These are phyloP conservation scores for Aspergillus sergii DNA, from an alignment of 2,329 filamentous ascomycete species.

Conservation along the genomic window DNA sequence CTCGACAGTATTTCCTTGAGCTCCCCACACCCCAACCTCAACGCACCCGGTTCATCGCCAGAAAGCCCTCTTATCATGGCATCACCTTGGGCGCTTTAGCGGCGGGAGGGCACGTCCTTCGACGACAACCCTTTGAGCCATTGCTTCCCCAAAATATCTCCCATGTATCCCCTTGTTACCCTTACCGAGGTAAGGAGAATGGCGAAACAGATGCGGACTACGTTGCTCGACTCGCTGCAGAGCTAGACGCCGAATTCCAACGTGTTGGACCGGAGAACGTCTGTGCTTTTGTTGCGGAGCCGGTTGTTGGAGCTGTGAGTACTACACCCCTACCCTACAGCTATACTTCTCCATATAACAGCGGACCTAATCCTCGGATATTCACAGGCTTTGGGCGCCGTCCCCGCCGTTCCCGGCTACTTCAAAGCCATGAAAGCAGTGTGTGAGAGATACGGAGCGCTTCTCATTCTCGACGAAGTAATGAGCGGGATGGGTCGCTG, in stretches of 20 bases:
- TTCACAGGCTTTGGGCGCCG: constrained; percentile 65
- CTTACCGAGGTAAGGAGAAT: constrained; percentile 59
- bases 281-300: constrained; percentile 73
- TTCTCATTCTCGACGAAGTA: constrained; percentile 79
- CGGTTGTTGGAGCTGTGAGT: constrained; percentile 69
- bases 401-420: constrained; percentile 68
- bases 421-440: constrained; percentile 67
- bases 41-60: constrained; percentile 64
- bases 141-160: constrained; percentile 60
- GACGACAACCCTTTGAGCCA: constrained; percentile 64
- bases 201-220: constrained; percentile 62
- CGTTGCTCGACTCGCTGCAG: constrained; percentile 60
- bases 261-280: constrained; percentile 66
- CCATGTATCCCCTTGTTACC: constrained; percentile 67
- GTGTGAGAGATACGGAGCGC: constrained; percentile 70
- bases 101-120: constrained; percentile 62
- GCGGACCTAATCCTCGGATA: background rate
- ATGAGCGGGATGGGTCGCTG: constrained; percentile 67
- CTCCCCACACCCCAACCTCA: constrained; percentile 54
- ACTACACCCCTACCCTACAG: background rate
- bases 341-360: background rate
- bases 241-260: constrained; percentile 69
- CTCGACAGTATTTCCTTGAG: constrained; percentile 67
- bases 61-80: constrained; percentile 70
- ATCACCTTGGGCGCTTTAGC: constrained; percentile 69